Conservation (phyloP, 768 basidiomycete genomes). For the Mycena floridula region DNA sequence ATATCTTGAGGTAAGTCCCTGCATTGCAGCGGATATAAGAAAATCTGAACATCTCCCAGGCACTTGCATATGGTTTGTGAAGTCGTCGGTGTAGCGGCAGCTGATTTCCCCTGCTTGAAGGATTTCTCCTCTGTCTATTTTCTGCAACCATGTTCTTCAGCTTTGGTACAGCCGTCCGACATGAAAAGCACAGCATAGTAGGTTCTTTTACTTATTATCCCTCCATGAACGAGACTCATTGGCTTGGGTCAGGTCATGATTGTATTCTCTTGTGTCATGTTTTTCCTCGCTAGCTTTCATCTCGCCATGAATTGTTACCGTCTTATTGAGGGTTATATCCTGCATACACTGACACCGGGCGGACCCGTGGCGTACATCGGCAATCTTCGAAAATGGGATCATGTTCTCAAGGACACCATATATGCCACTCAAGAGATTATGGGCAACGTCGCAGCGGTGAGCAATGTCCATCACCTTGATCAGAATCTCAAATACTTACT, state of each 20-base stretch:
- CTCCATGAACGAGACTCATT: neutral
- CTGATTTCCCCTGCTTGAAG: neutral
- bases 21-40: neutral
- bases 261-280: neutral
- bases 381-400: slow-evolving; percentile 8
- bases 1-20: neutral
- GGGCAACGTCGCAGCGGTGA: slow-evolving; percentile 6
- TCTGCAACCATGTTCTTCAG: neutral
- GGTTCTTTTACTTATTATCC: neutral
- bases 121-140: neutral
- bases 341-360: slow-evolving; percentile 4
- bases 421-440: slow-evolving; percentile 8
- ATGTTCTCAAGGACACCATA: slow-evolving; percentile 7
- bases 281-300: neutral
- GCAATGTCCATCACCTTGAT: neutral
- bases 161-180: neutral
- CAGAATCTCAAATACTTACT: neutral
- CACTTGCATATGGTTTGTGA: neutral
- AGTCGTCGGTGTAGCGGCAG: neutral
- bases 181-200: neutral
- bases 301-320: slow-evolving; percentile 8
- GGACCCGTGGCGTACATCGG: slow-evolving; percentile 9
- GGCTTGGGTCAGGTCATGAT: neutral
- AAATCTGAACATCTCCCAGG: neutral
- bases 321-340: slow-evolving; percentile 6